Evolutionary conservation across 2,329 filamentous ascomycete genomes (phyloP), one percentile per base, ranked within the genome.

Genomic region (Neopestalotiopsis sp.): DNA sequence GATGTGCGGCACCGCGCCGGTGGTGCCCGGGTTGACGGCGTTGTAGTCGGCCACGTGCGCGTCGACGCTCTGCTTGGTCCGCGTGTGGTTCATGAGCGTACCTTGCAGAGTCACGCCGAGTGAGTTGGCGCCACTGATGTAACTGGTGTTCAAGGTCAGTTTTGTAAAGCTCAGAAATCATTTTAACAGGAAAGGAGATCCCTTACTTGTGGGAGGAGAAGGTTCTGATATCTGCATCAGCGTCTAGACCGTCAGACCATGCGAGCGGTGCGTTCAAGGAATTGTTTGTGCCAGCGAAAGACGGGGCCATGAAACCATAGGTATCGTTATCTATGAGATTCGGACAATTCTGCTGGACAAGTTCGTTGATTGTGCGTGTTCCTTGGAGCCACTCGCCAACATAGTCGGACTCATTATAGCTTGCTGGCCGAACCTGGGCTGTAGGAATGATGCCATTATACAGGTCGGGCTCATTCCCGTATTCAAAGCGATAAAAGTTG

Each of bases 381-480:
- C 85, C 88, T 66, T 86, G 84, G 13, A 86, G 78, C 88, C 88
- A 91, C 73, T 91, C 86, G 5, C 76, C 71, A 2, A 90, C 86
- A 73, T 88, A 91, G 40, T 82, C 80, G 17, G 76, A 77, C 73
- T 90, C 89, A 67, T 83, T 84, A 84, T 87, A 91, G 34, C 74
- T 79, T 0, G 80, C 34, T 0, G 88, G 84, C n/a, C 89, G 78
- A 24, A 88, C 84, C 0, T 82, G 79, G 0, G 85, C 84, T 71
- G 88, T 86, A 2, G 83, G 76, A 24, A 84, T 86, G 1, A 84
- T 86, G 1, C 83, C 85, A 20, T 85, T 84, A 76, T 81, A 91
- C 7, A 91, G 77, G 75, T 91, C 89, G 0, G 88, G 88, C 76
- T 91, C 89, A 73, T 91, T 91, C 52, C 90, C 89, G 71, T 91